Conservation (phyloP, 2,329 filamentous ascomycete species). For the Nemania sp. region DNA sequence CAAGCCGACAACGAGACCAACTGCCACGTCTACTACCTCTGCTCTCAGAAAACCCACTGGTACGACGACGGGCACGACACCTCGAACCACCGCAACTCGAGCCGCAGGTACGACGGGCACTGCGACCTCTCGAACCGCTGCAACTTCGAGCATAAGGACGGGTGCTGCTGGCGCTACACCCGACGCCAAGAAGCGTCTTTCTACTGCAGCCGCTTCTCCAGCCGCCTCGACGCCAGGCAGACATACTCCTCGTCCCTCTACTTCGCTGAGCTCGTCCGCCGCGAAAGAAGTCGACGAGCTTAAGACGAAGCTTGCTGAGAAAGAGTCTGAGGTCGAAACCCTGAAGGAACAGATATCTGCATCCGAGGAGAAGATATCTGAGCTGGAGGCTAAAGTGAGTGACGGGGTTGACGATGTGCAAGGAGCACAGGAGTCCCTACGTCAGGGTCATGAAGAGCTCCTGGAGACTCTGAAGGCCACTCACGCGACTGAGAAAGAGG, state of each 20-base stretch:
- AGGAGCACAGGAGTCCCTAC: conserved; percentile 46
- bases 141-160: conserved; percentile 40
- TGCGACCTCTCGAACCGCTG: conserved; percentile 30
- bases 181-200: conserved; percentile 61
- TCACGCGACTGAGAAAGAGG: conserved; percentile 53
- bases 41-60: conserved; percentile 39
- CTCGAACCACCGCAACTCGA: conserved; percentile 43
- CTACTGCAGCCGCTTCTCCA: conserved; percentile 49
- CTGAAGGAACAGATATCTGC: conserved; percentile 60
- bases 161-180: conserved; percentile 45
- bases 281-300: conserved; percentile 63
- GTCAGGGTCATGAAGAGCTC: conserved; percentile 49
- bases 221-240: conserved; percentile 43
- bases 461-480: conserved; percentile 54
- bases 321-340: conserved; percentile 59
- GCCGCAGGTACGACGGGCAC: conserved; percentile 44
- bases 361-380: conserved; percentile 58
- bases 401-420: conserved; percentile 44
- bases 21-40: conserved; percentile 37
- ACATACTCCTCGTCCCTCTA: conserved; percentile 49
- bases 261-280: conserved; percentile 44
- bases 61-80: conserved; percentile 33
- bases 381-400: conserved; percentile 56
- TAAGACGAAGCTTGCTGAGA: conserved; percentile 61
- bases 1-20: conserved; percentile 42